Percentiles rank a stretch among this genome's conserved stretches.
These are phyloP conservation scores for Gaeumannomyces tritici DNA, from an alignment of 2,329 filamentous ascomycete species.

Conservation along the genomic window DNA sequence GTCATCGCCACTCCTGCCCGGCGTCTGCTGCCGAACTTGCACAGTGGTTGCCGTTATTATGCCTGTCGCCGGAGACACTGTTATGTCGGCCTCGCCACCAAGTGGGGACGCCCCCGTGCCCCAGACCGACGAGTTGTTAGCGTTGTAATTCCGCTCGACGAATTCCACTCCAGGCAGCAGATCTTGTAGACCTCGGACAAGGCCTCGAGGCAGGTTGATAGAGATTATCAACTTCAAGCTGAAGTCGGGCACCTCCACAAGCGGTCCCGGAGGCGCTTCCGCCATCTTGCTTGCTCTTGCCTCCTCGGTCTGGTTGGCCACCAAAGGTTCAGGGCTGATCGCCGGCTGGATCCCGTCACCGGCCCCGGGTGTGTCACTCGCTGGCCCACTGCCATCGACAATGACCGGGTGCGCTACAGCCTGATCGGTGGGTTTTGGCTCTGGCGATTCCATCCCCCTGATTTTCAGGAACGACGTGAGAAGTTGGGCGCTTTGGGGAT, in stretches of 20 bases:
- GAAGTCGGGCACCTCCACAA: conserved; percentile 5
- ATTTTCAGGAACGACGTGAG: neutral
- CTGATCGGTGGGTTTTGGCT: neutral
- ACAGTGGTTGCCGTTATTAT: conserved; percentile 64
- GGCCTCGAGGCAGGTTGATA: conserved; percentile 7
- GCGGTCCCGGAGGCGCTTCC: conserved; percentile 11
- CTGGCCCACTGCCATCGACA: neutral
- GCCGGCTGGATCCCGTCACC: neutral
- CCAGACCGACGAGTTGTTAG: conserved; percentile 12
- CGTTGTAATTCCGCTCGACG: conserved; percentile 18
- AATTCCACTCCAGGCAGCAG: conserved; percentile 15
- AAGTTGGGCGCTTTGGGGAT: neutral
- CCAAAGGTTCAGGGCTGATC: no score
- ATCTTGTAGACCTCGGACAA: conserved; percentile 10
- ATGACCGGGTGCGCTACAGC: no score
- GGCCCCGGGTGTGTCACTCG: no score
- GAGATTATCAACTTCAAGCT: conserved; percentile 17
- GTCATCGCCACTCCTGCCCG: conserved; percentile 38
- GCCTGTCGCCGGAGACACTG: conserved; percentile 58
- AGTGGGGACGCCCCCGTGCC: conserved; percentile 6
- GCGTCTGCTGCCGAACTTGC: conserved; percentile 59
- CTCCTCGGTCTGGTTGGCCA: neutral
- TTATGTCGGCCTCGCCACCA: conserved; percentile 51
- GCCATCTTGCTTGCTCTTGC: neutral
- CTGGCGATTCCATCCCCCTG: neutral